A percentile compares a stretch with the other conserved stretches of the same genome.
phyloP scores from a whole-genome alignment of 345 rosid genomes.

The Carallia brachiata region DNA sequence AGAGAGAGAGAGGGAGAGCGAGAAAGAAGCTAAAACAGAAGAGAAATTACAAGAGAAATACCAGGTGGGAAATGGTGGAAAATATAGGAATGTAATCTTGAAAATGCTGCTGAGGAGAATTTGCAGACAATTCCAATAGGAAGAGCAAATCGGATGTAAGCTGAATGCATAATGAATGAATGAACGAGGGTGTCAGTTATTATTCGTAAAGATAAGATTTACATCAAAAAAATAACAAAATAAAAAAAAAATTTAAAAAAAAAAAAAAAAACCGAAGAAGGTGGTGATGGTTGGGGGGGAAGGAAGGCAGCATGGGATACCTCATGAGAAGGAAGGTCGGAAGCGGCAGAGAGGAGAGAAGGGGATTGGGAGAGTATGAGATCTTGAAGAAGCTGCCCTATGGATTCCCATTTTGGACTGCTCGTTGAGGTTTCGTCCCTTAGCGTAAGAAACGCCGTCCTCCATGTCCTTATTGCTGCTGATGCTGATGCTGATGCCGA shows the following conservation, averaged over 20 bases:
- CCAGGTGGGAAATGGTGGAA: conserved; percentile 57
- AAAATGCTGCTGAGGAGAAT: conserved; percentile 31
- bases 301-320: conserved; percentile 22
- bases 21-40: too few species aligned
- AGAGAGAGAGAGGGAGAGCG: too few species aligned
- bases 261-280: too few species aligned
- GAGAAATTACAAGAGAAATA: conserved; percentile 19
- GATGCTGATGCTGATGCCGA: conserved; percentile 35
- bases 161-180: conserved; percentile 22
- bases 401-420: conserved; percentile 21
- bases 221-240: too few species aligned
- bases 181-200: neutral
- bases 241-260: neutral
- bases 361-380: conserved; percentile 63
- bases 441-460: conserved; percentile 81
- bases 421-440: conserved; percentile 67
- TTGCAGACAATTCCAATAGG: conserved; percentile 61
- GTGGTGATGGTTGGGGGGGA: neutral
- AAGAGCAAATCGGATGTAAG: conserved; percentile 66
- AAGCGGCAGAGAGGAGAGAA: conserved; percentile 56
- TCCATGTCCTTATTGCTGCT: conserved; percentile 47
- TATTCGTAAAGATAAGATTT: neutral
- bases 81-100: conserved; percentile 29
- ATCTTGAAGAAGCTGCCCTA: conserved; percentile 51
- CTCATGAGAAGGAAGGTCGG: conserved; percentile 73